A percentile compares a stretch with the other conserved stretches of the same genome.
Evolutionary conservation across 2,329 filamentous ascomycete genomes (phyloP).

Genomic region (Diaporthe sp.): DNA sequence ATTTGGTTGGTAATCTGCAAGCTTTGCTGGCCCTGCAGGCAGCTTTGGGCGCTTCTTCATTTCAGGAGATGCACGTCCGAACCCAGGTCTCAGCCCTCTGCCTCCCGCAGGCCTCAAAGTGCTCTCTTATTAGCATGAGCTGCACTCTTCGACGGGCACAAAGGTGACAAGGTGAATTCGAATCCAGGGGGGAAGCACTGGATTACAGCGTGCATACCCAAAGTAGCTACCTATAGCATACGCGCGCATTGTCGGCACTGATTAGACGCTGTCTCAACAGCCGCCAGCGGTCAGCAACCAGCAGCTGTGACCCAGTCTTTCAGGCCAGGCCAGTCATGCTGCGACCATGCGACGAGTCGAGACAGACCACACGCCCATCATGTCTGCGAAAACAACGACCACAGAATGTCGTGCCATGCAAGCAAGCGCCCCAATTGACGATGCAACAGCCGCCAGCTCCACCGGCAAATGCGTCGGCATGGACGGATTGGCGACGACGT

Average conservation of each 20-base stretch:
- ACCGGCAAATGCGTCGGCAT: neutral
- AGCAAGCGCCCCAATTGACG: constrained; percentile 29
- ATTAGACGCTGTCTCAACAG: constrained; percentile 42
- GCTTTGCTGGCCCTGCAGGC: constrained; percentile 39
- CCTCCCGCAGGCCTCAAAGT: neutral
- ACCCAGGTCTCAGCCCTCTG: neutral
- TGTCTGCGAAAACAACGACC: neutral
- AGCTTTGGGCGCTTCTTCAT: constrained; percentile 18
- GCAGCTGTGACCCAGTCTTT: constrained; percentile 24
- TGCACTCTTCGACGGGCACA: constrained; percentile 2
- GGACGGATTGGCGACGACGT: constrained; percentile 1
- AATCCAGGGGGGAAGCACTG: neutral
- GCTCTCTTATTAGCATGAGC: neutral
- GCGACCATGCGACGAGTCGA: constrained; percentile 33
- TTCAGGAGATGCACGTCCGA: constrained; percentile 10
- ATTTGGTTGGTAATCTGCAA: constrained; percentile 21
- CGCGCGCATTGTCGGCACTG: neutral
- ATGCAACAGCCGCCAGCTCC: constrained; percentile 25
- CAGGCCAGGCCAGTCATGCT: constrained; percentile 8
- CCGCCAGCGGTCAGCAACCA: constrained; percentile 36
- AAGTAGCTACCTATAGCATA: constrained; percentile 5
- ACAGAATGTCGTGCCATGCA: constrained; percentile 21
- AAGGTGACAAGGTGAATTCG: constrained; percentile 3
- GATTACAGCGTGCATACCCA: constrained; percentile 5
- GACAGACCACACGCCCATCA: neutral